Conservation (phyloP, 495 filamentous ascomycete genomes). For the Talaromyces proteolyticus region DNA sequence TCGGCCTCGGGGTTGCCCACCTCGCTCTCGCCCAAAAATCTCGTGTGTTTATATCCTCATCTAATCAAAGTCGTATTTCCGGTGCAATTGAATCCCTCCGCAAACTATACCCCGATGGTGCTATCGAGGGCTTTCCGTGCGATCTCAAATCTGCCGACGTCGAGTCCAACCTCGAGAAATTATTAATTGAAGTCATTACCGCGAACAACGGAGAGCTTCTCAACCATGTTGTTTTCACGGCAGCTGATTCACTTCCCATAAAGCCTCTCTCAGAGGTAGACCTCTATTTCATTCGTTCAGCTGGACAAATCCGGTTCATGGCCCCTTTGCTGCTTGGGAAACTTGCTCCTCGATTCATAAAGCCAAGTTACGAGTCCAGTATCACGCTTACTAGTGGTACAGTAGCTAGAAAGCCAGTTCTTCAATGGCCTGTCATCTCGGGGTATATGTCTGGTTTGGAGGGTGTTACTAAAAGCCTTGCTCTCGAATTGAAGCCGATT, state of each 20-base stretch:
- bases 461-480: constrained; percentile 38
- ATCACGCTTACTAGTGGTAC: constrained; percentile 45
- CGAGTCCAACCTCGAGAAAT: constrained; percentile 35
- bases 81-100: constrained; percentile 27
- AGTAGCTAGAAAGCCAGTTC: constrained; percentile 38
- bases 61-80: constrained; percentile 28
- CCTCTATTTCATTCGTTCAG: constrained; percentile 29
- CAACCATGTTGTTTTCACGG: constrained; percentile 37
- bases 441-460: constrained; percentile 36
- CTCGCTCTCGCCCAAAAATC: constrained; percentile 37
- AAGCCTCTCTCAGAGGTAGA: constrained; percentile 23
- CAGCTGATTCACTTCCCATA: constrained; percentile 31
- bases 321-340: constrained; percentile 46
- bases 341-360: constrained; percentile 30
- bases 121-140: constrained; percentile 36
- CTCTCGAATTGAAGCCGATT: constrained; percentile 47
- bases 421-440: constrained; percentile 42
- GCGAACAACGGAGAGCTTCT: constrained; percentile 17
- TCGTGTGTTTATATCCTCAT: constrained; percentile 44
- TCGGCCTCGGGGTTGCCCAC: constrained; percentile 45
- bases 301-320: constrained; percentile 35
- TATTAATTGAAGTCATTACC: constrained; percentile 31
- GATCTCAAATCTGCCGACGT: constrained; percentile 42
- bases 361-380: constrained; percentile 23
- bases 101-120: constrained; percentile 20